Evolutionary conservation across 164 flowering plant species (phyloP).

Genomic region (Umbellularia californica): DNA sequence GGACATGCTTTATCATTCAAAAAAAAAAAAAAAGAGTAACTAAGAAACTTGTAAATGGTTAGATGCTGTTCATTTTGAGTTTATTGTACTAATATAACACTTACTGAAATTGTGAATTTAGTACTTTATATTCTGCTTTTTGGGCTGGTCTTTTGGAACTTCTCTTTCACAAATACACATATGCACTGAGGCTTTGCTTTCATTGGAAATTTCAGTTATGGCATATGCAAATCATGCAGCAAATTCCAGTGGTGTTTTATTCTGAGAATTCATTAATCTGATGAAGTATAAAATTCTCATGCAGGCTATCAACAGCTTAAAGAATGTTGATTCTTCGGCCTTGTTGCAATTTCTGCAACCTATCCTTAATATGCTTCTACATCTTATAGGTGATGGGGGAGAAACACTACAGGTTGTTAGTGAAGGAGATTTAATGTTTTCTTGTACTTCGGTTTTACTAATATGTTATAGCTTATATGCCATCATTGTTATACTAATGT

Average conservation of each 20-base stretch:
- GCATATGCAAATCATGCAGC: background rate
- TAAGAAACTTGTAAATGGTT: too few species aligned
- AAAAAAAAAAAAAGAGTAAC: too few species aligned
- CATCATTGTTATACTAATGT: background rate
- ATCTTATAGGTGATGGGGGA: slow-evolving; percentile 97
- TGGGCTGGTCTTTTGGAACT: background rate
- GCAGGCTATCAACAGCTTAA: slow-evolving; percentile 98
- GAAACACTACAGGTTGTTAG: slow-evolving; percentile 89
- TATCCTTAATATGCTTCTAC: slow-evolving; percentile 93
- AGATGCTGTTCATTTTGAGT: background rate
- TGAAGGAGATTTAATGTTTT: background rate
- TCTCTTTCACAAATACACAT: background rate
- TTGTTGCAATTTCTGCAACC: slow-evolving; percentile 98
- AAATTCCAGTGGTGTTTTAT: background rate
- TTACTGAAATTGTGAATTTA: too few species aligned
- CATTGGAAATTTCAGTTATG: background rate
- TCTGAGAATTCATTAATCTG: background rate
- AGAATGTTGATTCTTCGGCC: slow-evolving; percentile 94
- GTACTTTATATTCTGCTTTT: background rate
- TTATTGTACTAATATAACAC: background rate
- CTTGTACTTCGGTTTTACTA: background rate
- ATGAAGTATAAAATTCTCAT: slow-evolving; percentile 10
- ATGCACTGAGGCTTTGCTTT: background rate
- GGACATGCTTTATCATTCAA: too few species aligned
- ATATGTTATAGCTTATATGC: too few species aligned